Base-by-base conservation (phyloP, 164 flowering plant species). In the Berberis vulgaris region DNA sequence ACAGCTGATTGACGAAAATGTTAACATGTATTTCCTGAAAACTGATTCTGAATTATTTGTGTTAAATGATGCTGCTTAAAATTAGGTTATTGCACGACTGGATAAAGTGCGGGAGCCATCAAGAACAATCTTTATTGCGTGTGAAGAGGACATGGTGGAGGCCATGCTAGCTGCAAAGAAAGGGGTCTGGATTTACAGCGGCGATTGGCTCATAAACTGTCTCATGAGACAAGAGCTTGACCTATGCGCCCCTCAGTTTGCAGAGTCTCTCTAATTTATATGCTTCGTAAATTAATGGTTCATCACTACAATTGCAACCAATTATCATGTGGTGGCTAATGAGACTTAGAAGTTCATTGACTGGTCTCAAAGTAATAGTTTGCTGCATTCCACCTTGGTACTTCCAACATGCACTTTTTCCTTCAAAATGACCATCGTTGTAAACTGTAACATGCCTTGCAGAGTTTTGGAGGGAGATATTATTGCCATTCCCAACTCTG, bases 161-260 rank as follows among this genome's bases (percentile, higher is more conserved):
- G 96, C 88, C 44, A 41, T 85, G 66, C 44, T 62, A 44, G 97
- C 96, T 38, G 82, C 71, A 44, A 84, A 79, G 77, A 78, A 73
- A 65, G 93, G 94, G 59, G 66, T 83, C 65, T 67, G 71, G 79
- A 86, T 87, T 57, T 91, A 81, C 79, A 81, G 83, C 63, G 79
- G 84, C 57, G 97, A 88, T 2, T 91, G 96, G 97, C 74, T 91
- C 45, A 86, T 88, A 83, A 83, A 70, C 66, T 87, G 94, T 72
- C 59, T 91, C 65, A 85, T 91, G 96, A 87, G 71, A 69, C 97
- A 88, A 74, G 86, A 85, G 65, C 87, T 88, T 66, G 96, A 88
- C 67, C 65, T 87, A 65, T 84, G 79, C 40, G 86, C 90, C 56
- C 84, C 88, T 46, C 88, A 83, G 70, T 88, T 87, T 78, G 88